Percentiles rank a stretch among this genome's conserved stretches.
These are phyloP conservation scores for Globisporangium emineosum DNA, from an alignment of 352 stramenopile genomes.

Conservation along the genomic window DNA sequence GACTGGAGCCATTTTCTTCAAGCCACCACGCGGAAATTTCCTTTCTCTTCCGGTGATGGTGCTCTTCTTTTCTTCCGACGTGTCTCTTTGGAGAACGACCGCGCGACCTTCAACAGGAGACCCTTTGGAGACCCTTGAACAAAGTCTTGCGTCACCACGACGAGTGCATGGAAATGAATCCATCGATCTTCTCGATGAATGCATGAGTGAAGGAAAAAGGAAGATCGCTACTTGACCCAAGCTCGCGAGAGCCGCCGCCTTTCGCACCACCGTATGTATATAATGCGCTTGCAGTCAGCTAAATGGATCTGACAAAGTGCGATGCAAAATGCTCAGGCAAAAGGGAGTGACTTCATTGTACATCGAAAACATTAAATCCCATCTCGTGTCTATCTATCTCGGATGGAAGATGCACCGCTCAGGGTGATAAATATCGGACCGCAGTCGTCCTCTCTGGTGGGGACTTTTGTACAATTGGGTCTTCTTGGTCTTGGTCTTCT, in stretches of 20 bases:
- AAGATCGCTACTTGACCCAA: background rate
- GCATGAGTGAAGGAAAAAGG: background rate
- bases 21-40: background rate
- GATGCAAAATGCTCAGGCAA: background rate
- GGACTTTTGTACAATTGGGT: constrained; percentile 1
- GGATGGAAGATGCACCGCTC: background rate
- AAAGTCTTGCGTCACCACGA: background rate
- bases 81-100: background rate
- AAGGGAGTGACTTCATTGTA: constrained; percentile 7
- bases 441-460: constrained; percentile 1
- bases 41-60: background rate
- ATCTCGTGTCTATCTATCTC: constrained; percentile 4
- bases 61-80: background rate
- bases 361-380: constrained; percentile 8
- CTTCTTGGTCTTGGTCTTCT: constrained; percentile 7
- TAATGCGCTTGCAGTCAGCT: background rate
- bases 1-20: background rate
- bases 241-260: background rate
- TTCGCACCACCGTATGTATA: background rate
- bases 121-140: background rate
- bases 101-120: background rate
- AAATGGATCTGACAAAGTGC: background rate
- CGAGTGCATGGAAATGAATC: background rate
- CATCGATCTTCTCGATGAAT: background rate
- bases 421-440: constrained; percentile 11